phyloP scores from a whole-genome alignment of 192 early-diverging fungal genomes.

The Umbelopsis ramanniana region DNA sequence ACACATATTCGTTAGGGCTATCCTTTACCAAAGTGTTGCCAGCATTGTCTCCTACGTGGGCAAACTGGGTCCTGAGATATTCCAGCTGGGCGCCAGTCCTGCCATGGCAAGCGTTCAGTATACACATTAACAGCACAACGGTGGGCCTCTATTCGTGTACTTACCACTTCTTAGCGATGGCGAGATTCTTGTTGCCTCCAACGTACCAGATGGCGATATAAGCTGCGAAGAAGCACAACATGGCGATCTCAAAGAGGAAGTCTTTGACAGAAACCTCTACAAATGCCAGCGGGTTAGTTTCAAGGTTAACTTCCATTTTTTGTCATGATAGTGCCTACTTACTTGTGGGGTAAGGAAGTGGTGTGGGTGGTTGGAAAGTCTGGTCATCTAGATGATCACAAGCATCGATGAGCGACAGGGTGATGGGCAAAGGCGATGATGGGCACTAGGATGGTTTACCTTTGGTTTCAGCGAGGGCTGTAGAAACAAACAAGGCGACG shows the following conservation, averaged over 20 bases:
- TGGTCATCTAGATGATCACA: background rate
- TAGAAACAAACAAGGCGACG: background rate
- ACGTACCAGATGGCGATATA: constrained; percentile 34
- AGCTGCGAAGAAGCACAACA: constrained; percentile 24
- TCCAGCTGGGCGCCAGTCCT: constrained; percentile 29
- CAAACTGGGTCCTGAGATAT: constrained; percentile 67
- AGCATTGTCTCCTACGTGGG: constrained; percentile 64
- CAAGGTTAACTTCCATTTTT: background rate
- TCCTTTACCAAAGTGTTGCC: constrained; percentile 65
- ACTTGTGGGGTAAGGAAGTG: background rate
- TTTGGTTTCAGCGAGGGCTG: background rate
- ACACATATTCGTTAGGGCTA: constrained; percentile 72
- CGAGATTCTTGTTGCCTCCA: constrained; percentile 36
- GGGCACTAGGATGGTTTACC: background rate
- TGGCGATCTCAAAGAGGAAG: constrained; percentile 10
- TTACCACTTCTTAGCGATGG: constrained; percentile 49
- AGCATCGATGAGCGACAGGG: background rate
- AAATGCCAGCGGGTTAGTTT: background rate
- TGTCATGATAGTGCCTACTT: background rate
- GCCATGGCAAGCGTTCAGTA: constrained; percentile 32
- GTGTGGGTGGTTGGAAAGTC: background rate
- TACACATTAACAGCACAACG: constrained; percentile 25
- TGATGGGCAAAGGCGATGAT: background rate
- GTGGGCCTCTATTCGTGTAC: background rate
- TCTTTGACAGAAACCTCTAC: background rate